These are phyloP conservation scores for Austroboletus niveus DNA, from an alignment of 1,284 basidiomycete species.

Conservation along the genomic window DNA sequence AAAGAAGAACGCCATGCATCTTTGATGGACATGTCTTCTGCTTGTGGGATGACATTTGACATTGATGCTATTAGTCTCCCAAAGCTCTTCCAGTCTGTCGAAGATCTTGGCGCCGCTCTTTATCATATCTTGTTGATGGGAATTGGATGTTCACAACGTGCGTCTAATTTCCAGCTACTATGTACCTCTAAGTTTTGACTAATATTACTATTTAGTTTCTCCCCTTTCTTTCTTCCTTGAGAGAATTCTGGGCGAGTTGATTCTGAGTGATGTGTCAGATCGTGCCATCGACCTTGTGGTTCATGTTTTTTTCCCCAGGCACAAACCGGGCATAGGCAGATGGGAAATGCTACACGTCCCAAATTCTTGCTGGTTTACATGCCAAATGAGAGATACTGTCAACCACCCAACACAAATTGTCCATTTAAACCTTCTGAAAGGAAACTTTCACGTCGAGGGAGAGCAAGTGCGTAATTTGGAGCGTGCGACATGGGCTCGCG, in stretches of 20 bases:
- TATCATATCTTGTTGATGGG: neutral
- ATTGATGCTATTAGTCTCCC: too few relatives aligned
- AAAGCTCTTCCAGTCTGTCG: neutral
- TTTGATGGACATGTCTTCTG: neutral
- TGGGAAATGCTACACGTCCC: neutral
- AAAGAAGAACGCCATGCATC: neutral
- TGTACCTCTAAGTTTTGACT: neutral
- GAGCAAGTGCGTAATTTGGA: constrained; percentile 35
- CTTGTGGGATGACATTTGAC: neutral
- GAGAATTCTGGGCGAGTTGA: constrained; percentile 6
- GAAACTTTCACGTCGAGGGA: constrained; percentile 23
- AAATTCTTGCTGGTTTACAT: neutral
- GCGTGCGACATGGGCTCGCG: neutral
- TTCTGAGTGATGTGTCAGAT: neutral
- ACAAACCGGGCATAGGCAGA: neutral
- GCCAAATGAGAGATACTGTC: neutral
- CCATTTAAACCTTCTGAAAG: neutral
- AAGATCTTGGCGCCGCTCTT: neutral
- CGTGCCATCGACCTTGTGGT: constrained; percentile 36
- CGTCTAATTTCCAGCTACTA: too few relatives aligned
- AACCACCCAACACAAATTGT: neutral
- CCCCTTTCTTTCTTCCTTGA: constrained; percentile 30
- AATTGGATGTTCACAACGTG: too few relatives aligned
- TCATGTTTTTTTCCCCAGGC: constrained; percentile 28
- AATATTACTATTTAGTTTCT: constrained; percentile 1